These are phyloP conservation scores for Wolfiporia cocos DNA, from an alignment of 1,284 basidiomycete genomes.

Conservation along the genomic window DNA sequence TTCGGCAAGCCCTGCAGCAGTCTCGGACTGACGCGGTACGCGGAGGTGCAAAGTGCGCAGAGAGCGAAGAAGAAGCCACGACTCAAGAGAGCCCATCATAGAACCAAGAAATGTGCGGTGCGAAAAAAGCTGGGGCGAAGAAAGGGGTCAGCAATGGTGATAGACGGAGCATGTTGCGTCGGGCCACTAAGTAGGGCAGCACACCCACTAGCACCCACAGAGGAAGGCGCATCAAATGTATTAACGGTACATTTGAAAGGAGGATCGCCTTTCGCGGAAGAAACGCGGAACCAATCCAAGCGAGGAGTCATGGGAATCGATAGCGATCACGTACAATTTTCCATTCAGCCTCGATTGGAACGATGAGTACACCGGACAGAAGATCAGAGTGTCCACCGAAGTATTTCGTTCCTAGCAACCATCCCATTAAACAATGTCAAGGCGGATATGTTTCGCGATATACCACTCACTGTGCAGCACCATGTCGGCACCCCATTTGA, in stretches of 20 bases:
- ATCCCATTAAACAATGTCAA: not conserved
- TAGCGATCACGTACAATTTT: conserved; percentile 33
- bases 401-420: conserved; percentile 70
- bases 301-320: not conserved
- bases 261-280: too few species aligned
- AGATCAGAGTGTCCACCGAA: conserved; percentile 89
- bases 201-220: conserved; percentile 2
- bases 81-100: conserved; percentile 75
- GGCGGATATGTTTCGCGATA: not conserved
- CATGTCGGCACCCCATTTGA: conserved; percentile 77
- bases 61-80: conserved; percentile 85
- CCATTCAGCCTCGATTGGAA: conserved; percentile 63
- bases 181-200: too few species aligned
- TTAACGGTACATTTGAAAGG: too few species aligned
- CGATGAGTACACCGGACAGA: conserved; percentile 74
- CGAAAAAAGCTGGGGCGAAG: conserved; percentile 44
- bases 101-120: conserved; percentile 69
- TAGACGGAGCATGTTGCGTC: not conserved
- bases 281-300: not conserved
- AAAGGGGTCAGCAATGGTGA: not conserved
- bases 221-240: too few species aligned
- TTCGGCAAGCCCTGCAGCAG: conserved; percentile 64
- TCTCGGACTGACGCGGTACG: conserved; percentile 70
- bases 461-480: conserved; percentile 60
- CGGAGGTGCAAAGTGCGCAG: conserved; percentile 84